Base-by-base conservation (phyloP, 2,329 filamentous ascomycete genomes). In the Pseudocercospora ulei region DNA sequence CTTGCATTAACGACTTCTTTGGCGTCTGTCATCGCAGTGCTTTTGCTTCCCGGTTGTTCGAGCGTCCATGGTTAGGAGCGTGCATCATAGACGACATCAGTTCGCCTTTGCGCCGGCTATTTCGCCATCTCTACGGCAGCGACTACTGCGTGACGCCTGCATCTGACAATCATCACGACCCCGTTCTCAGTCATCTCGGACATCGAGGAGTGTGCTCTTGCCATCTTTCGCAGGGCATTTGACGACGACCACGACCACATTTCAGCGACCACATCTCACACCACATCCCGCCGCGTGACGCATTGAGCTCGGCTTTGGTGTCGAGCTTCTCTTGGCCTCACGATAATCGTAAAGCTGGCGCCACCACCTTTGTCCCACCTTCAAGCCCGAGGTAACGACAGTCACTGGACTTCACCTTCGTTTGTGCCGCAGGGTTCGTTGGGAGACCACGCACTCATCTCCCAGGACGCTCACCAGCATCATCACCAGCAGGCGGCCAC, bases 341-440 rank as follows among this genome's bases (percentile, higher is more conserved):
- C 39, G 12, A 17, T 50, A 50, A 80, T 77, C 82, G 83, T 76
- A 80, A 90, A 87, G 72, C 84, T 92, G 84, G 84, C 87, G 82
- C 78, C 87, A 65, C 82, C 83, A 68, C 82, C 82, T 68, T 81
- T 86, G 61, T 81, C 81, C 60, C 78, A 83, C 70, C 76, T 82
- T 69, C 79, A 83, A 29, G 76, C 78, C 74, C 79, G 82, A 76
- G 80, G 79, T 70, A 72, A 74, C 65, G 80, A 87, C 66, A 70
- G 70, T 52, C 64, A 68, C 62, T 84, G 76, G 66, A 82, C 79
- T 66, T 78, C 77, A 65, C 68, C 72, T 60, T 73, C 52, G 39
- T 80, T 66, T 72, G 75, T 59, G 62, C 68, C 51, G 74, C 80
- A 62, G 74, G 75, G 62, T 68, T 67, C 76, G 65, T 81, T 81